These are phyloP conservation scores for Cryphonectria radicalis DNA, from an alignment of 2,329 filamentous ascomycete species.

Conservation along the genomic window DNA sequence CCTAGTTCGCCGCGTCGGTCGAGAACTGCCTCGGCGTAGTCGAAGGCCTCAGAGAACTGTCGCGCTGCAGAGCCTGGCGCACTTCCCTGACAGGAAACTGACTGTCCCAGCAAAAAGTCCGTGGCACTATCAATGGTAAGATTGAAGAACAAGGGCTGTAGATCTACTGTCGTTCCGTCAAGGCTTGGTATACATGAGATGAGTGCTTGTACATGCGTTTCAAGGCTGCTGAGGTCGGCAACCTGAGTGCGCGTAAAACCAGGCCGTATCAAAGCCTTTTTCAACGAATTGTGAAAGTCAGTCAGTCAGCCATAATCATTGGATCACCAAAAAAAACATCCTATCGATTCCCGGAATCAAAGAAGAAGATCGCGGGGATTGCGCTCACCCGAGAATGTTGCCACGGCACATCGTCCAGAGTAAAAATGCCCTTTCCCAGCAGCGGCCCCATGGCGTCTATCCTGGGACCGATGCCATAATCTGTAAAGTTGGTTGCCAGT, in stretches of 20 bases:
- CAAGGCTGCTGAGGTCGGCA: conserved; percentile 12
- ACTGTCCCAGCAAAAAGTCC: conserved; percentile 5
- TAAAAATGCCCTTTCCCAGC: conserved; percentile 20
- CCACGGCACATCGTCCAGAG: conserved; percentile 9
- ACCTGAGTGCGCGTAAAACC: conserved; percentile 2
- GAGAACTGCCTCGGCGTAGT: conserved; percentile 2
- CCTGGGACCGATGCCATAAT: conserved; percentile 11
- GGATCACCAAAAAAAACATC: no score
- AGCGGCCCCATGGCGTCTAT: conserved; percentile 14
- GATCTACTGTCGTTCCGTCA: conserved; percentile 7
- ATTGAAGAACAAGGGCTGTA: conserved; percentile 8
- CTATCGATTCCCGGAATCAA: no score
- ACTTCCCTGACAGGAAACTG: background rate
- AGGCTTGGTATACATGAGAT: conserved; percentile 3
- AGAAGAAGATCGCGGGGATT: no score
- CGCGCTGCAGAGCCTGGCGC: background rate
- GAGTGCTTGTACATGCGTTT: background rate
- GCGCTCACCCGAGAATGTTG: background rate
- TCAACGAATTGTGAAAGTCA: no score
- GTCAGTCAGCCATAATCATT: no score
- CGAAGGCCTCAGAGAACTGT: conserved; percentile 2
- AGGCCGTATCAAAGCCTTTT: conserved; percentile 10
- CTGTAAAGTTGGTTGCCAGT: conserved; percentile 17
- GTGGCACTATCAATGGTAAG: conserved; percentile 17
- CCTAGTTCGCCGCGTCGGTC: background rate